Conservation (phyloP, 2,329 filamentous ascomycete genomes). For the Cercospora beticola region DNA sequence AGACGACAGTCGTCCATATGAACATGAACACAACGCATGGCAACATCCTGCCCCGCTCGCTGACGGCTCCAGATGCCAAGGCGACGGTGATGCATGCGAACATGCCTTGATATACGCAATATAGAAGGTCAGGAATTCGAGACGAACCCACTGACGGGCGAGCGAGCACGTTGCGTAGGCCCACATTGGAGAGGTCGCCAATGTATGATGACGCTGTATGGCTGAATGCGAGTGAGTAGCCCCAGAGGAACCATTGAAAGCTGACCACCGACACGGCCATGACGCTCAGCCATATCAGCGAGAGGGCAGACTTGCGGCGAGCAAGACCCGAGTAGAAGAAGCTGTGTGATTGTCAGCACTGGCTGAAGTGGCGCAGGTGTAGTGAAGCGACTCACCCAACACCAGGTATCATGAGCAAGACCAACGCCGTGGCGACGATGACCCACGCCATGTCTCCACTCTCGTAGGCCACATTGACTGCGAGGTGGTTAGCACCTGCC, state of each 20-base stretch:
- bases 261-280: slow-evolving; percentile 75
- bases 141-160: slow-evolving; percentile 71
- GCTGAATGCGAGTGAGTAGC: slow-evolving; percentile 79
- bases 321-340: slow-evolving; percentile 94
- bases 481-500: not conserved
- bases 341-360: slow-evolving; percentile 40
- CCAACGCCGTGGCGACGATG: slow-evolving; percentile 64
- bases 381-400: slow-evolving; percentile 58
- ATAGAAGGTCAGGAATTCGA: slow-evolving; percentile 78
- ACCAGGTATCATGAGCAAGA: slow-evolving; percentile 89
- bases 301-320: slow-evolving; percentile 82
- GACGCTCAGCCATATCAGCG: slow-evolving; percentile 81
- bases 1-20: slow-evolving; percentile 84
- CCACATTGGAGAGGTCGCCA: slow-evolving; percentile 76
- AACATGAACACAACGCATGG: slow-evolving; percentile 92
- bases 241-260: slow-evolving; percentile 97
- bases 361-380: slow-evolving; percentile 6
- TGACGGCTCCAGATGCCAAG: slow-evolving; percentile 78
- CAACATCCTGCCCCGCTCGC: slow-evolving; percentile 83
- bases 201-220: slow-evolving; percentile 74
- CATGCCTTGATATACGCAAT: slow-evolving; percentile 85
- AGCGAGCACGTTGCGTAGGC: slow-evolving; percentile 72
- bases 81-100: slow-evolving; percentile 85
- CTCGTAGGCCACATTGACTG: slow-evolving; percentile 82
- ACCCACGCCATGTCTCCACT: slow-evolving; percentile 82